Evolutionary conservation across 2,329 filamentous ascomycete genomes (phyloP).

Genomic region (Xylaria sp.): DNA sequence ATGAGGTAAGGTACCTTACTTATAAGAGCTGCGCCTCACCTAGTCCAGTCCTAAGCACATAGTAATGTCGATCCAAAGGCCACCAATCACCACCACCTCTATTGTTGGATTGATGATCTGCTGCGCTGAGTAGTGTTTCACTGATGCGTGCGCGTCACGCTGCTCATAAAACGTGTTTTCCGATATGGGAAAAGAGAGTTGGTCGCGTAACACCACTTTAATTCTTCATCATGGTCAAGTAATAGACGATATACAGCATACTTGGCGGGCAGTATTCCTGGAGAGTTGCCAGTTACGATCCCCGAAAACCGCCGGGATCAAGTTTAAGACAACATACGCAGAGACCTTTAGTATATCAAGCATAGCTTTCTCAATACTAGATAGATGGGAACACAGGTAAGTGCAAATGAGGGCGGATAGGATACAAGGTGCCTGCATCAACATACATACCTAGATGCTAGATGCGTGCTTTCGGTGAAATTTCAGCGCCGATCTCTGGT

Average conservation of each 20-base stretch:
- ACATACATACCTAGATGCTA: no score
- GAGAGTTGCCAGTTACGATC: no score
- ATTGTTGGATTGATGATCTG: constrained; percentile 10
- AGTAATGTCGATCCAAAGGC: constrained; percentile 20
- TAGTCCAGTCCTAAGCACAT: not conserved
- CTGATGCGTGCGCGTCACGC: not conserved
- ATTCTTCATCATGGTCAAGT: not conserved
- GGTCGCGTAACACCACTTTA: not conserved
- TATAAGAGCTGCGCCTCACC: constrained; percentile 15
- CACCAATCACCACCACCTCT: constrained; percentile 11
- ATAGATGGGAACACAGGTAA: no score
- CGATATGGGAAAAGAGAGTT: not conserved
- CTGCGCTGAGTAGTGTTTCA: not conserved
- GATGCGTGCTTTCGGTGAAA: not conserved
- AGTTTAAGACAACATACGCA: no score
- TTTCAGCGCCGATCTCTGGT: constrained; percentile 11
- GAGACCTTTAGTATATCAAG: no score
- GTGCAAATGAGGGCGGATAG: no score
- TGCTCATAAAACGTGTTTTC: constrained; percentile 3
- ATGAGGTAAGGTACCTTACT: constrained; percentile 1
- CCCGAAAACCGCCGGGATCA: no score
- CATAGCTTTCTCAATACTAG: no score
- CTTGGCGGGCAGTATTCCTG: no score
- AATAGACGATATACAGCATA: not conserved
- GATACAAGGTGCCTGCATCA: no score